phyloP scores from a whole-genome alignment of 108 stramenopile genomes.

The Cylindrotheca fusiformis region DNA sequence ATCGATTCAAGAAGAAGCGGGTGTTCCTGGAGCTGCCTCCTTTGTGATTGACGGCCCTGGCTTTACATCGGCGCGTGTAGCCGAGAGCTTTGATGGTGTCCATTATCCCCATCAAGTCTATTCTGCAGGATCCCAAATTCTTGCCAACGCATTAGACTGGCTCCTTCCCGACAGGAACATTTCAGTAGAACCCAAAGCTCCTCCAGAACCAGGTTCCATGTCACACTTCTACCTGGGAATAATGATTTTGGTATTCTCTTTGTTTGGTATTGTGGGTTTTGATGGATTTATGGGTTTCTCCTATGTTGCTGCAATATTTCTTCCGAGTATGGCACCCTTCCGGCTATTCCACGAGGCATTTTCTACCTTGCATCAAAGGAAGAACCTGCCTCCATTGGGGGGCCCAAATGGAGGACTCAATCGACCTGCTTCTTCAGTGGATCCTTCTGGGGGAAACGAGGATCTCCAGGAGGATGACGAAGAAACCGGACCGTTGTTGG shows the following conservation, averaged over 20 bases:
- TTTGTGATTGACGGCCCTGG: slow-evolving; percentile 77
- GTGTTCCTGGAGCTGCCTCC: slow-evolving; percentile 45
- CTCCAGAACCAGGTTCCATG: slow-evolving; percentile 66
- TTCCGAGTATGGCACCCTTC: slow-evolving; percentile 54
- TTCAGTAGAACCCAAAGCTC: not conserved
- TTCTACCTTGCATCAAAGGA: slow-evolving; percentile 40
- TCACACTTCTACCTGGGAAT: slow-evolving; percentile 62
- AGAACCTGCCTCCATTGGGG: slow-evolving; percentile 31
- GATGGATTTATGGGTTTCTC: slow-evolving; percentile 86
- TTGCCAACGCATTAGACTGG: slow-evolving; percentile 84
- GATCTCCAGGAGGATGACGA: slow-evolving; percentile 8
- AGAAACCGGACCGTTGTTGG: slow-evolving; percentile 13
- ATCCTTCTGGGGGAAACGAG: not conserved
- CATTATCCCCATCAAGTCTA: slow-evolving; percentile 84
- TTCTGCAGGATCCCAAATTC: slow-evolving; percentile 80
- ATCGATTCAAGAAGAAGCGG: slow-evolving; percentile 46
- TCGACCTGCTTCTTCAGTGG: no score
- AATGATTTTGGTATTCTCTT: slow-evolving; percentile 56
- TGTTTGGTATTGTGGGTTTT: slow-evolving; percentile 62
- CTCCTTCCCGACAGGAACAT: slow-evolving; percentile 45
- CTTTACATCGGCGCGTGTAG: slow-evolving; percentile 59
- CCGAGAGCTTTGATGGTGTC: slow-evolving; percentile 85
- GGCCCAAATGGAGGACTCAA: no score
- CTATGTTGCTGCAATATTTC: slow-evolving; percentile 71
- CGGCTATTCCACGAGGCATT: slow-evolving; percentile 65